Evolutionary conservation across 2,329 filamentous ascomycete genomes (phyloP), one percentile per base, ranked within the genome.

Genomic region (Gremmenia infestans): DNA sequence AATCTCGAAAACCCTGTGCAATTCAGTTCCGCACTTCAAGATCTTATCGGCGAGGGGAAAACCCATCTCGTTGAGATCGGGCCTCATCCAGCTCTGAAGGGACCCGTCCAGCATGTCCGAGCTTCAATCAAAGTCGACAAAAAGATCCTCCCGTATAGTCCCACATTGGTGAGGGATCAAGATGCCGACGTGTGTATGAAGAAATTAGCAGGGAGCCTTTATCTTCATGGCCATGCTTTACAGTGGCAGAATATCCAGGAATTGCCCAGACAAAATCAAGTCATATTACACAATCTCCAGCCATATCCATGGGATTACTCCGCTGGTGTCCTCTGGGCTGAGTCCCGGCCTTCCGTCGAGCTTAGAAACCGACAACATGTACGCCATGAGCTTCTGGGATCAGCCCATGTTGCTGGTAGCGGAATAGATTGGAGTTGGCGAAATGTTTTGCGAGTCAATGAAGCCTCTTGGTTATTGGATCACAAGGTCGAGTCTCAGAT

Each of bases 401-500:
- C 64, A 2, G 56, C 65, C 6, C 47, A 56, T n/a, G 67, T 65
- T 63, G 66, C 64, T 52, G 15, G 51, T 50, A n/a, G 42, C 52
- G 4, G 37, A 42, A 23, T 58, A 58, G n/a, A 51, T 56, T 6
- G 52, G 50, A 12, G 51, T 55, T 60, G 46, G 46, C 28, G 56
- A 14, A 28, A 55, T 49, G 15, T 28, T 11, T 37, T 77, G 19
- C 70, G 68, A 37, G 48, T 64, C 2, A 68, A 71, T 5, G 70
- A 70, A 45, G 48, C 77, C n/a, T 68, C 71, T 0, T 78, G 75
- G 75, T 58, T 71, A 2, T 56, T 65, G 17, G 68, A 69, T 11
- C 75, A 78, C 58, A 59, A 60, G 4, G 76, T 78, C 55, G 72
- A 72, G 1, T 72, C 12, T 37, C 48, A 77, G 51, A 68, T 72